phyloP scores from a whole-genome alignment of 2,329 filamentous ascomycete species.

The Mariannaea elegans region DNA sequence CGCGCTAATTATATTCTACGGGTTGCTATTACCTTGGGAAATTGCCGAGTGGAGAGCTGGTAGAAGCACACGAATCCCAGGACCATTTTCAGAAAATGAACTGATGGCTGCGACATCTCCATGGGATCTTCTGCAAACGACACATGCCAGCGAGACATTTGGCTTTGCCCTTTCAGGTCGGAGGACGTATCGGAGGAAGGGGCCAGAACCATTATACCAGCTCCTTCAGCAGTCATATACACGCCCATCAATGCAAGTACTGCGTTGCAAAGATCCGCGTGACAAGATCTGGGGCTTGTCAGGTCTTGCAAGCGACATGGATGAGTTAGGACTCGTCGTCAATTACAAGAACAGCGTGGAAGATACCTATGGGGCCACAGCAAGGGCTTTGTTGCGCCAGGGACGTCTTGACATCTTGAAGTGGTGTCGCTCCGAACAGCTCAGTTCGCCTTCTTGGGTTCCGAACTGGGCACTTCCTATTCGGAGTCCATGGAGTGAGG shows the following conservation, averaged over 20 bases:
- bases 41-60: conserved; percentile 8
- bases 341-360: not conserved
- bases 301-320: conserved; percentile 7
- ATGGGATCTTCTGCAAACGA: not conserved
- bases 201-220: conserved; percentile 2
- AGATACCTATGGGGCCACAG: conserved; percentile 5
- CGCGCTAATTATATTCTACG: conserved; percentile 15
- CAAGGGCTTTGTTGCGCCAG: conserved; percentile 6
- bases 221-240: conserved; percentile 10
- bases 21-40: conserved; percentile 6
- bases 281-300: conserved; percentile 19
- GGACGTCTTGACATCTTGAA: conserved; percentile 10
- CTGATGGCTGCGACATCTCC: not conserved
- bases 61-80: conserved; percentile 9
- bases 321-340: conserved; percentile 6
- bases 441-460: conserved; percentile 8
- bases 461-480: conserved; percentile 9
- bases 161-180: conserved; percentile 9
- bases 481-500: conserved; percentile 10
- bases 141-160: not conserved
- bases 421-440: conserved; percentile 7
- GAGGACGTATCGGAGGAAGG: not conserved
- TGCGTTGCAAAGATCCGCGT: conserved; percentile 7
- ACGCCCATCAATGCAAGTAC: not conserved
- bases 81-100: conserved; percentile 15